Conservation (phyloP, 768 basidiomycete species). For the Mycena belliarum region DNA sequence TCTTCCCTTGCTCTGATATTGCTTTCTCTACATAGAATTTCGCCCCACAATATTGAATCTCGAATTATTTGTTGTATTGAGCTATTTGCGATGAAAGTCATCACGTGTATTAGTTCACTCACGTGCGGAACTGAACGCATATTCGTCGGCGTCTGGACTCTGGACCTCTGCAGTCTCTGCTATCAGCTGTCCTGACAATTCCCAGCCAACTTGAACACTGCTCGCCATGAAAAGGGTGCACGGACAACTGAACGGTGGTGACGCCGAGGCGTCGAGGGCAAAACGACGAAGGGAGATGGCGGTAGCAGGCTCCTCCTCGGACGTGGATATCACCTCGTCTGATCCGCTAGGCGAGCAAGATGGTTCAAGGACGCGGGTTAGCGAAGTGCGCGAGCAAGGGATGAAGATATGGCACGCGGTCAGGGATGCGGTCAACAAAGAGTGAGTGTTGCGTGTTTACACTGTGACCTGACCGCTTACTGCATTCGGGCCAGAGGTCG, state of each 20-base stretch:
- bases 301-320: constrained; percentile 36
- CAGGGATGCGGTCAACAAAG: constrained; percentile 83
- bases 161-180: no score
- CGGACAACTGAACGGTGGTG: constrained; percentile 35
- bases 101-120: no score
- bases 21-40: background rate
- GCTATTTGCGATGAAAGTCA: no score
- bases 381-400: constrained; percentile 63
- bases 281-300: constrained; percentile 40
- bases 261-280: constrained; percentile 41
- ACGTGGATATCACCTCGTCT: constrained; percentile 41
- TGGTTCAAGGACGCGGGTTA: constrained; percentile 26
- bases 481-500: constrained; percentile 54
- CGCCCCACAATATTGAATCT: no score
- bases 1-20: no score
- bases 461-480: constrained; percentile 27
- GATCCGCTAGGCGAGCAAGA: constrained; percentile 32
- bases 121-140: no score
- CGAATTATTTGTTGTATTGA: no score
- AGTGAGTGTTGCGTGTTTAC: constrained; percentile 61
- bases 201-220: background rate
- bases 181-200: background rate
- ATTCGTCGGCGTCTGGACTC: no score
- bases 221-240: constrained; percentile 37
- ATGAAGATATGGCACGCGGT: constrained; percentile 74